Percentiles rank a stretch among this genome's conserved stretches.
phyloP scores from a whole-genome alignment of 169 alveolate genomes.

The Amoebophrya sp. region DNA sequence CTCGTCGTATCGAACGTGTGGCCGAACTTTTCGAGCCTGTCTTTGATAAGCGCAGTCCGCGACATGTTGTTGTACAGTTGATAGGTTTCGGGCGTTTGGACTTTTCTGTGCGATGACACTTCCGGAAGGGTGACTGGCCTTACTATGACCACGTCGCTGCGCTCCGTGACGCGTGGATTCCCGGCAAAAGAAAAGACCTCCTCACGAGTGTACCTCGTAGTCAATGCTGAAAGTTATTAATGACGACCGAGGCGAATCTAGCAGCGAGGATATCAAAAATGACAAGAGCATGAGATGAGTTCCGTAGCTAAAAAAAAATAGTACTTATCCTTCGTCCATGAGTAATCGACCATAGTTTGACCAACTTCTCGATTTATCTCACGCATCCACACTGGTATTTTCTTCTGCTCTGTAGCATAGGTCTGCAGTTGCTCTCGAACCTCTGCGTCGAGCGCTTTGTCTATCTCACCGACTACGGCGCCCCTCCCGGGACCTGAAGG shows the following conservation, averaged over 20 bases:
- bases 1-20: background rate
- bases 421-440: background rate
- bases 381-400: background rate
- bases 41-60: background rate
- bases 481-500: background rate
- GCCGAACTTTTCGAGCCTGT: background rate
- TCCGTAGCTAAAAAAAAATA: no score
- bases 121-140: background rate
- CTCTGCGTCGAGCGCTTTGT: background rate
- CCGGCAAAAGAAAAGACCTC: background rate
- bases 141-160: background rate
- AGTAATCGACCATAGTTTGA: background rate
- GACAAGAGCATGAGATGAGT: no score
- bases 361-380: background rate
- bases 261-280: no score
- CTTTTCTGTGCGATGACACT: background rate
- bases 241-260: no score
- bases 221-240: no score
- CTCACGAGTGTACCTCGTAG: background rate
- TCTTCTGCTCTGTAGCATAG: background rate
- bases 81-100: background rate
- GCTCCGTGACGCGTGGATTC: background rate
- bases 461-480: background rate
- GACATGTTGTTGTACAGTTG: background rate
- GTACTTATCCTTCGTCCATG: background rate